These are phyloP conservation scores for Arthrobotrys iridis DNA, from an alignment of 2,329 filamentous ascomycete genomes.

Conservation along the genomic window DNA sequence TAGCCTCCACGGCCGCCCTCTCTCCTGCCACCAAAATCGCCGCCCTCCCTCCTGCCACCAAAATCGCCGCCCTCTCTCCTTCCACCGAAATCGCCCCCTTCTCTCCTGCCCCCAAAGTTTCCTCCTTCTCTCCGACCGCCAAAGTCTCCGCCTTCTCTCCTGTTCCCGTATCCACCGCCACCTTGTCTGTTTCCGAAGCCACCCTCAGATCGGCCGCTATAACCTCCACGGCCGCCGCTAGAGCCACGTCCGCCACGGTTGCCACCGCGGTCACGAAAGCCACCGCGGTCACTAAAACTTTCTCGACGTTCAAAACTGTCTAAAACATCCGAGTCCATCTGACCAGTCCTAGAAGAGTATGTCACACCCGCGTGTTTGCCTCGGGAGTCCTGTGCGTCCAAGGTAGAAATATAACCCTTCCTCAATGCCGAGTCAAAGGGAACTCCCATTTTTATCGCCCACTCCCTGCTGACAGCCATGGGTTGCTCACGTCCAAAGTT, in stretches of 20 bases:
- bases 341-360: conserved; percentile 24
- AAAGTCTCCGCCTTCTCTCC: background rate
- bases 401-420: conserved; percentile 6
- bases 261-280: background rate
- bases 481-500: conserved; percentile 34
- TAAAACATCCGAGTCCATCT: conserved; percentile 5
- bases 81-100: background rate
- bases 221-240: background rate
- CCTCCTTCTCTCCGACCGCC: conserved; percentile 11
- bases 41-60: background rate
- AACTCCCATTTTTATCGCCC: conserved; percentile 3
- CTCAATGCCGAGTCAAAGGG: background rate
- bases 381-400: conserved; percentile 23
- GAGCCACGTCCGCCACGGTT: background rate
- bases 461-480: background rate
- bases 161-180: background rate
- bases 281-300: background rate
- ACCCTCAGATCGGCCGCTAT: no score
- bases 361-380: conserved; percentile 11
- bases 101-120: background rate
- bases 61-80: conserved; percentile 12
- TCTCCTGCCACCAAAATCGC: conserved; percentile 17
- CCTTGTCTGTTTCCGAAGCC: background rate
- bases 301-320: background rate
- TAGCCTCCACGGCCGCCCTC: conserved; percentile 20